Evolutionary conservation across 1,284 basidiomycete species (phyloP).

Genomic region (Cutaneotrichosporon daszewskae): DNA sequence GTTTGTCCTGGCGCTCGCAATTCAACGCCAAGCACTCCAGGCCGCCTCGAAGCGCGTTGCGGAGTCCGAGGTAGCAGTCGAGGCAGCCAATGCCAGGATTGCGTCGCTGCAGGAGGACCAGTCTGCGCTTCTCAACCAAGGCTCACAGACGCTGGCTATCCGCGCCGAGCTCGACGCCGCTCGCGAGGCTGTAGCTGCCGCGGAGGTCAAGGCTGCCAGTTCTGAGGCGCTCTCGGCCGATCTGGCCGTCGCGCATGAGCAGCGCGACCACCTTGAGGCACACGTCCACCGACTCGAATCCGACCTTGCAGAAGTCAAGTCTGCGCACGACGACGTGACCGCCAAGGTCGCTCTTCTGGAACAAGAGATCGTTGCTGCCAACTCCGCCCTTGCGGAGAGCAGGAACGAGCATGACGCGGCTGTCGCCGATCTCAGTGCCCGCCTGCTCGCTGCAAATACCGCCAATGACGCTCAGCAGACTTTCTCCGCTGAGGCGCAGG

Average conservation of each 20-base stretch:
- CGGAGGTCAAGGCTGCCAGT: not conserved
- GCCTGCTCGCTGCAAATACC: not conserved
- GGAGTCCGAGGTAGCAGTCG: too few species aligned
- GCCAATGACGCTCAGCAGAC: not conserved
- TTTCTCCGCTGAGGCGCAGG: not conserved
- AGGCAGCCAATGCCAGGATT: too few species aligned
- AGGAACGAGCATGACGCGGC: slow-evolving; percentile 1
- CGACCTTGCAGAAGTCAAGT: slow-evolving; percentile 49
- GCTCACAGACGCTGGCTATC: not conserved
- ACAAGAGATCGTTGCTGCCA: not conserved
- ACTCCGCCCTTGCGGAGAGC: not conserved
- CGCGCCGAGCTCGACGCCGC: slow-evolving; percentile 8
- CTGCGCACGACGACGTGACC: not conserved
- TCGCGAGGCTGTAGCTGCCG: not conserved
- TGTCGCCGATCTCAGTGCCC: not conserved
- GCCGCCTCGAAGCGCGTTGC: too few species aligned
- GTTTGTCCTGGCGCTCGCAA: too few species aligned
- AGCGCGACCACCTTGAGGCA: not conserved
- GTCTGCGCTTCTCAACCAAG: slow-evolving; percentile 3
- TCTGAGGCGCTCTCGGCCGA: not conserved
- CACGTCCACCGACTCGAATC: slow-evolving; percentile 78
- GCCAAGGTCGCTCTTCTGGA: not conserved
- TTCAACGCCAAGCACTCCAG: too few species aligned
- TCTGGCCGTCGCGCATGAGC: not conserved
- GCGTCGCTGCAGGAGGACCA: slow-evolving; percentile 4